These are phyloP conservation scores for Leccinum pellstonianum DNA, from an alignment of 768 basidiomycete genomes.

Conservation along the genomic window DNA sequence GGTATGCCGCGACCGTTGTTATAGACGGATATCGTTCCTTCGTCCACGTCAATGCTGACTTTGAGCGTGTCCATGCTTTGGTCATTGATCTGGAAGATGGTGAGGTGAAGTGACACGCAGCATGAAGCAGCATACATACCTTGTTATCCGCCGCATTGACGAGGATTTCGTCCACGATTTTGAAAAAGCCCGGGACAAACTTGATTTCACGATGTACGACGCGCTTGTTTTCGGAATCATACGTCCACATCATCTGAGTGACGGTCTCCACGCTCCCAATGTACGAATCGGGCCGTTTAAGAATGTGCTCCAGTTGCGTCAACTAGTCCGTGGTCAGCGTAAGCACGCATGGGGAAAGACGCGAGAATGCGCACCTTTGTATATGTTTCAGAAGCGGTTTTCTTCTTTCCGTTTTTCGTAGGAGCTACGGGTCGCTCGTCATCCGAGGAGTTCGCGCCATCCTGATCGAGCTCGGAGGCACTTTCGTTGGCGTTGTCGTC, in stretches of 20 bases:
- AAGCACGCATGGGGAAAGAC: background rate
- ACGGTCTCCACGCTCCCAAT: constrained; percentile 94
- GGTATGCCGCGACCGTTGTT: constrained; percentile 98
- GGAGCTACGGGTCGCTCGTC: constrained; percentile 25
- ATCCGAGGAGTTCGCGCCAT: constrained; percentile 38
- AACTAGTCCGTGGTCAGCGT: constrained; percentile 49
- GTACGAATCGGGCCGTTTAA: constrained; percentile 91
- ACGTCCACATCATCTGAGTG: constrained; percentile 91
- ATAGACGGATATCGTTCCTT: constrained; percentile 84
- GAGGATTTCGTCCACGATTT: constrained; percentile 98
- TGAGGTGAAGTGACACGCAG: background rate
- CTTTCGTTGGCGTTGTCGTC: constrained; percentile 59
- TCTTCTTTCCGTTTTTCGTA: constrained; percentile 57
- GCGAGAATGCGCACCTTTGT: constrained; percentile 61
- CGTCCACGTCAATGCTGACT: constrained; percentile 80
- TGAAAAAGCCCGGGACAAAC: constrained; percentile 97
- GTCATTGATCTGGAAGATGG: constrained; percentile 76
- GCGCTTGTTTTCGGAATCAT: constrained; percentile 76
- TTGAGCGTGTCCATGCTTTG: constrained; percentile 88
- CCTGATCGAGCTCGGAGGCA: constrained; percentile 41
- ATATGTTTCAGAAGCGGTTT: constrained; percentile 89
- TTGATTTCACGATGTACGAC: constrained; percentile 83
- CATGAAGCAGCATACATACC: constrained; percentile 44
- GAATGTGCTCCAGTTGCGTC: constrained; percentile 90
- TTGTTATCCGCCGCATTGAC: constrained; percentile 99